Evolutionary conservation across 2,329 filamentous ascomycete genomes (phyloP).

Genomic region (Stagonosporopsis tanaceti): DNA sequence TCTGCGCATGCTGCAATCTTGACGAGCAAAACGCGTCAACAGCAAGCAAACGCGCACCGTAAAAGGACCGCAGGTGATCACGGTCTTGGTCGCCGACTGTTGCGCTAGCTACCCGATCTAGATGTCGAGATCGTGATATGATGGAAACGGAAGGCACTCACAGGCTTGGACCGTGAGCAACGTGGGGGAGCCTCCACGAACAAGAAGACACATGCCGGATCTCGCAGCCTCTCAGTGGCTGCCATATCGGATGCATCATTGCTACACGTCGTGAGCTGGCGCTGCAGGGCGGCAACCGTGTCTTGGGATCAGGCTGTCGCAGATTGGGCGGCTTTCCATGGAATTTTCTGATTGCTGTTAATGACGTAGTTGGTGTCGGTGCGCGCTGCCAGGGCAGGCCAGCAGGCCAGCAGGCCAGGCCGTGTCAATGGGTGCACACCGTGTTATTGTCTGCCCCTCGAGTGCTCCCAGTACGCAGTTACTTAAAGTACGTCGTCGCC

Average conservation of each 20-base stretch:
- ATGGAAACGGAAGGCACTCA: constrained; percentile 3
- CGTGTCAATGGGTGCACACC: constrained; percentile 14
- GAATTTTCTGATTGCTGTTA: constrained; percentile 17
- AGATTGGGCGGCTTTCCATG: constrained; percentile 17
- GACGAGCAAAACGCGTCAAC: constrained; percentile 10
- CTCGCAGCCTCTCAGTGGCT: neutral
- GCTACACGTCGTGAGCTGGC: constrained; percentile 16
- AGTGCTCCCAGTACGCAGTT: constrained; percentile 21
- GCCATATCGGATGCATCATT: constrained; percentile 3
- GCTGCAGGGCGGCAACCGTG: constrained; percentile 5
- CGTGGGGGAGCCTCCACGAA: constrained; percentile 6
- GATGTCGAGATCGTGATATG: constrained; percentile 1
- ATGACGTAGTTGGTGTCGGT: constrained; percentile 22
- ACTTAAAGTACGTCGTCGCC: constrained; percentile 21
- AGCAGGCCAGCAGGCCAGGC: neutral
- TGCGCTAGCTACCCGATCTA: constrained; percentile 13
- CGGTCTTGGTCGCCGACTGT: neutral
- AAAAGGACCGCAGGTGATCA: constrained; percentile 13
- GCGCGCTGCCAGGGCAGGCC: constrained; percentile 17
- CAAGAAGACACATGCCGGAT: neutral
- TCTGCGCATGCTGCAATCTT: neutral
- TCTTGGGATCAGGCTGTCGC: constrained; percentile 9
- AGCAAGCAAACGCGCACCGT: constrained; percentile 5
- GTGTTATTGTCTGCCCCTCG: constrained; percentile 21
- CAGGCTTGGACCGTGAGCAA: constrained; percentile 5